Conservation (phyloP, 257 asterid genomes). For the Cruciata laevipes region DNA sequence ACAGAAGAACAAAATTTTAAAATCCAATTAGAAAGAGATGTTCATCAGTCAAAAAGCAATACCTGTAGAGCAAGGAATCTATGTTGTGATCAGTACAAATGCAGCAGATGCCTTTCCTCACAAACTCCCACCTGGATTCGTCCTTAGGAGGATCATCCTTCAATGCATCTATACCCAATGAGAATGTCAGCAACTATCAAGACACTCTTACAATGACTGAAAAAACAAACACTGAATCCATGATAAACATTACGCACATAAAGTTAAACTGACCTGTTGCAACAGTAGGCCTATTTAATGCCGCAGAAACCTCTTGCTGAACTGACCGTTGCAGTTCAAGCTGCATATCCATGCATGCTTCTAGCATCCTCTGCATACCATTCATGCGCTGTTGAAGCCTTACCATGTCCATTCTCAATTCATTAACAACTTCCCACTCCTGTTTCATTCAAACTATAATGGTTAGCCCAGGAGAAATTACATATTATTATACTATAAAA, state of each 20-base stretch:
- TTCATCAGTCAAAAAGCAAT: background rate
- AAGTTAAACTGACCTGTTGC: conserved; percentile 39
- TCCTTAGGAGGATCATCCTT: conserved; percentile 25
- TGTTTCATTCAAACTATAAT: conserved; percentile 16
- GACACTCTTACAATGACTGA: background rate
- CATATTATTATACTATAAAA: background rate
- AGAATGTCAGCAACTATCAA: background rate
- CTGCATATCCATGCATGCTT: conserved; percentile 88
- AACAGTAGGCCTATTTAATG: conserved; percentile 46
- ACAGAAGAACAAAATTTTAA: background rate
- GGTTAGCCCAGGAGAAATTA: background rate
- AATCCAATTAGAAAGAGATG: background rate
- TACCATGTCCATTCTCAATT: conserved; percentile 66
- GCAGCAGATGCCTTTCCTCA: conserved; percentile 84
- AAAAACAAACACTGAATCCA: background rate
- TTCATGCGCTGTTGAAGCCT: conserved; percentile 76
- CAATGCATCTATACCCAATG: conserved; percentile 29
- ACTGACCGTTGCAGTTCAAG: conserved; percentile 66
- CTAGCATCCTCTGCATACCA: conserved; percentile 74
- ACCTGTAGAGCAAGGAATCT: conserved; percentile 84
- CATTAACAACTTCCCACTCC: conserved; percentile 70
- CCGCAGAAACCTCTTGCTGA: conserved; percentile 77
- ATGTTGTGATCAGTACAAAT: conserved; percentile 51
- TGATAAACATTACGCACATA: background rate
- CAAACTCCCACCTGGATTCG: conserved; percentile 55